These are phyloP conservation scores for Grosmannia huntii DNA, from an alignment of 2,329 filamentous ascomycete genomes.

Conservation along the genomic window DNA sequence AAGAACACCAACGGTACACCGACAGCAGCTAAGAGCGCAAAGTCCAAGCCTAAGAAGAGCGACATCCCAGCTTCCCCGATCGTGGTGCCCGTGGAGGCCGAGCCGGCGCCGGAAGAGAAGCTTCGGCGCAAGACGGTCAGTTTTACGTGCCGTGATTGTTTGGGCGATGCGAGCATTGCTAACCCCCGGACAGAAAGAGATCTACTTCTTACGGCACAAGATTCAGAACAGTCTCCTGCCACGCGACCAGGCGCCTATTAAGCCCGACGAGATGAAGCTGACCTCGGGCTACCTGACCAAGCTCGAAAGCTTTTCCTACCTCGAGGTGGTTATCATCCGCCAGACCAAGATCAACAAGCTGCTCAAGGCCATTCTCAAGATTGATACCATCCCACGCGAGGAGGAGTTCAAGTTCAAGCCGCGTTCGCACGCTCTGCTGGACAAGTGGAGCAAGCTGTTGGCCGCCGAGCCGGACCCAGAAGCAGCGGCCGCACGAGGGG, in stretches of 20 bases:
- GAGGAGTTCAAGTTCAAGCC: constrained; percentile 82
- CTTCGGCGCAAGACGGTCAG: constrained; percentile 45
- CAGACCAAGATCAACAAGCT: constrained; percentile 98
- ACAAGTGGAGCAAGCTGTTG: constrained; percentile 81
- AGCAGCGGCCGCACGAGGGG: constrained; percentile 22
- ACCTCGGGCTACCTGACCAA: constrained; percentile 71
- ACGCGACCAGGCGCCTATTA: constrained; percentile 62
- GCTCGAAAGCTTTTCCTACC: constrained; percentile 64
- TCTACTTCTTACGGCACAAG: constrained; percentile 89
- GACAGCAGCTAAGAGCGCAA: constrained; percentile 28
- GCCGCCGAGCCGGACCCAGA: constrained; percentile 23
- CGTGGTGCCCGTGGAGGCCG: constrained; percentile 37
- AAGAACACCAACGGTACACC: constrained; percentile 37
- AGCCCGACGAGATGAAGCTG: constrained; percentile 67
- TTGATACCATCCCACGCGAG: constrained; percentile 74
- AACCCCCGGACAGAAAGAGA: constrained; percentile 43
- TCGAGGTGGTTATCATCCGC: constrained; percentile 82
- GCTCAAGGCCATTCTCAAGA: constrained; percentile 83
- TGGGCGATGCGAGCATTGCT: background rate
- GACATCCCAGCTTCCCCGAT: constrained; percentile 9
- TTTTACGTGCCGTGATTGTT: constrained; percentile 2
- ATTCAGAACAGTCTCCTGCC: constrained; percentile 89
- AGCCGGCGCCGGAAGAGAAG: constrained; percentile 45
- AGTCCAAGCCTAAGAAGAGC: constrained; percentile 33
- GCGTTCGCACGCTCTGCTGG: constrained; percentile 66